Evolutionary conservation across 768 basidiomycete species (phyloP), one percentile per base, ranked within the genome.

Genomic region (Boletus subcaerulescens): DNA sequence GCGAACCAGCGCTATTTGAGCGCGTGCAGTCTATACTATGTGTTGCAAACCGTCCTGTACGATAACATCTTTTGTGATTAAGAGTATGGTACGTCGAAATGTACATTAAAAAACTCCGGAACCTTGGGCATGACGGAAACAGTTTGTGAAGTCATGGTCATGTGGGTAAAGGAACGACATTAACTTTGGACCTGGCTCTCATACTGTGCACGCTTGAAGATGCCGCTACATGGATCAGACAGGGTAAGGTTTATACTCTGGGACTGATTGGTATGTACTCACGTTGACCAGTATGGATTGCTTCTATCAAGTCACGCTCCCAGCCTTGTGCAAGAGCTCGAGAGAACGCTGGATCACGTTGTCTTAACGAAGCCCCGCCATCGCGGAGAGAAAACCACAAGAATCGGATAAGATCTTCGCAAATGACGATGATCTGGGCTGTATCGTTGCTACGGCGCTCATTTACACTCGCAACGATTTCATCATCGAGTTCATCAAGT

Each of bases 361-460:
- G 50, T 42, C 65, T 57, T 24, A 59, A 42, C 2, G 52, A 53
- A 20, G 67, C 64, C 7, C 67, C 67, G 8, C 65, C 65, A 41
- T 71, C 66, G 4, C 60, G 59, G 18, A 66, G 48, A 24, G 68
- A 68, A 46, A 72, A 68, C 71, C 71, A 71, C 38, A 71, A 48
- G 12, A 66, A 50, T 17, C 71, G 69, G 20, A 60, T 36, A 26
- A 67, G 31, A 33, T 55, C 60, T 35, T 65, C 60, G 20, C 63
- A 63, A 11, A 56, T 6, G 43, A 72, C 43, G 26, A 63, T 51
- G 43, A 65, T 68, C 46, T 71, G 70, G 13, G 57, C 55, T 1
- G 70, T 71, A 48, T 71, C 62, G 38, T 45, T 60, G 29, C 31
- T 58, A 17, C 66, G 61, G n/a, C 40, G 54, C 45, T 70, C 63